These are phyloP conservation scores for Cryptococcus hybrid DNA, from an alignment of 1,284 basidiomycete genomes.

Conservation along the genomic window DNA sequence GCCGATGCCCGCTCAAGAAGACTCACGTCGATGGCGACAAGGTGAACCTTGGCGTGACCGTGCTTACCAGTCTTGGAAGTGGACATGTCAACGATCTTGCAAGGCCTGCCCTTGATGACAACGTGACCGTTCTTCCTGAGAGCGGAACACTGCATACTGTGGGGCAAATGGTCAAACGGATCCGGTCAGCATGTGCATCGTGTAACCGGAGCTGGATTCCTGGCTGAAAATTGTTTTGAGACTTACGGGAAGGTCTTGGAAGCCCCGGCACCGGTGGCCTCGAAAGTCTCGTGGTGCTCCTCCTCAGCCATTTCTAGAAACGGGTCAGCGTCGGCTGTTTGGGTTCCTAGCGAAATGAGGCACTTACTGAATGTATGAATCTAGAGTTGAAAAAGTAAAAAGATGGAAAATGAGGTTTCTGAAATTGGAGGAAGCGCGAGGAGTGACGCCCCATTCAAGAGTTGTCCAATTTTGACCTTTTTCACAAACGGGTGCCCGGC, in stretches of 20 bases:
- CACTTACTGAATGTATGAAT: slow-evolving; percentile 11
- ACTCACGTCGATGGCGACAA: slow-evolving; percentile 92
- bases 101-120: slow-evolving; percentile 96
- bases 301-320: slow-evolving; percentile 73
- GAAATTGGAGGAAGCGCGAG: no score
- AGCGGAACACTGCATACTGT: slow-evolving; percentile 90
- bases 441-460: no score
- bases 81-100: slow-evolving; percentile 99
- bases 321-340: neutral
- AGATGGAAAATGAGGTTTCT: neutral
- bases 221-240: neutral
- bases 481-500: neutral
- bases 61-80: slow-evolving; percentile 93
- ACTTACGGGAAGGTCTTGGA: slow-evolving; percentile 68
- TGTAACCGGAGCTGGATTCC: neutral
- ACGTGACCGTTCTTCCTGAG: slow-evolving; percentile 90
- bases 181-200: neutral
- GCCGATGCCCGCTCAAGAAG: neutral
- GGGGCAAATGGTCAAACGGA: neutral
- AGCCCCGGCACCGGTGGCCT: slow-evolving; percentile 69
- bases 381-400: slow-evolving; percentile 2
- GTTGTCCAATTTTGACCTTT: neutral
- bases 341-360: neutral
- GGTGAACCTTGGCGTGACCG: slow-evolving; percentile 99
- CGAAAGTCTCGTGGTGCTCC: slow-evolving; percentile 84